Base-by-base conservation (phyloP, 106 monocot species). In the Dactylorhiza incarnata region DNA sequence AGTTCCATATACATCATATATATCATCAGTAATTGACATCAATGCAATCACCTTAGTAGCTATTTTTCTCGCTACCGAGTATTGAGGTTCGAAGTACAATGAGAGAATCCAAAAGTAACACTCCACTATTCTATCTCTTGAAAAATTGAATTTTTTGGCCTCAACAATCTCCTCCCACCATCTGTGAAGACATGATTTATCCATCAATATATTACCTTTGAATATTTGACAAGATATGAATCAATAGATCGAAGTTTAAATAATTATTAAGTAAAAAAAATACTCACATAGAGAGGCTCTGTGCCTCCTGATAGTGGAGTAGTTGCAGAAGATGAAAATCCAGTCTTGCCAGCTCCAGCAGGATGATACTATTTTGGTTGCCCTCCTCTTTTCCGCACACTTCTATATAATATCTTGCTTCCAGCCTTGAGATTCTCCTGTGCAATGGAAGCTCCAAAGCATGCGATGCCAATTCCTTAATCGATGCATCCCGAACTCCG, bases 1-100 rank as follows among this genome's bases (percentile, higher is more conserved):
- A 15, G 82, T 82, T 49, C 55, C 81, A 49, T 49, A 81, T 12
- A 37, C 53, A 71, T 74, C 74, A 74, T 53, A 74, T 11, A 52
- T 29, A 44, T 56, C 45, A 74, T 66, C 49, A 5, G 25, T 37
- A 11, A 17, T 25, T 13, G 80, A 45, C 14, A 53, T 4, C 3
- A 68, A 4, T 45, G 17, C 44, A 5, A 68, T 74, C 14, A 80
- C 62, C 49, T 75, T 80, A 0, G 80, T 65, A 6, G 52, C 7
- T 49, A 80, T 68, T 37, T 45, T 80, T 6, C 80, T 68, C 12
- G 45, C 52, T 12, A 20, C 51, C 1, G 53, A 51, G 17, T 74
- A 80, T 1, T 66, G 10, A 7, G 68, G 80, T 44, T 80, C 80
- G 52, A 49, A 80, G 29, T 68, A 80, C 2, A 75, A 22, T 1